Evolutionary conservation across 305 asterid species (phyloP), one percentile per base, ranked within the genome.

Genomic region (Rubia balearica): DNA sequence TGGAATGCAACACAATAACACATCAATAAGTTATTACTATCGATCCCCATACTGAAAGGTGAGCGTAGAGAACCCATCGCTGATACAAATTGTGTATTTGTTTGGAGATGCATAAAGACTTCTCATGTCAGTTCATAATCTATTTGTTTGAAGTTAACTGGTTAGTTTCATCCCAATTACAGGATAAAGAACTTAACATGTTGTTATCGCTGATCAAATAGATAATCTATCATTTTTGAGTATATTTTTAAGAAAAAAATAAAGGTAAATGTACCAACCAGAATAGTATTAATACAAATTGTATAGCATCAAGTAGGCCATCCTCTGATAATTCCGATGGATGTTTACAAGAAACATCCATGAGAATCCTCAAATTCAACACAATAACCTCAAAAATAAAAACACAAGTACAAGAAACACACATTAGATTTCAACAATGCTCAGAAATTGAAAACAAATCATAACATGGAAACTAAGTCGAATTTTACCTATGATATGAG

Each of bases 281-380:
- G 91, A 93, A 91, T 83, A 93, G 96, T 96, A 93, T 91, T 79
- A 91, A 59, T 30, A 93, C 98, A 93, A 90, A 79, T 93, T 93
- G 79, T 89, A 93, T 51, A 91, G 91, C 73, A 93, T 85, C 79
- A 93, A 79, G 81, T 89, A 93, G 81, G 97, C 97, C 70, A 93
- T 83, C 45, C 97, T 91, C 81, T 86, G 94, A 84, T 92, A 87
- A 80, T 90, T 92, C 98, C 95, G 74, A 40, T 57, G 33, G 60
- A 65, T 65, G 11, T 36, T 9, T 33, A n/a, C 36, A 22, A 13
- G 24, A 53, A 62, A 61, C 66, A 41, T 14, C 13, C 48, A 61
- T 60, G 11, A 71, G 21, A 41, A 21, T 2, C 30, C 19, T 19
- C 57, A 71, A 43, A n/a, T 68, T 71, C 71, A 41, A 45, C 27